Conservation (phyloP, 2,329 filamentous ascomycete genomes). For the Mycosphaerella sp. region DNA sequence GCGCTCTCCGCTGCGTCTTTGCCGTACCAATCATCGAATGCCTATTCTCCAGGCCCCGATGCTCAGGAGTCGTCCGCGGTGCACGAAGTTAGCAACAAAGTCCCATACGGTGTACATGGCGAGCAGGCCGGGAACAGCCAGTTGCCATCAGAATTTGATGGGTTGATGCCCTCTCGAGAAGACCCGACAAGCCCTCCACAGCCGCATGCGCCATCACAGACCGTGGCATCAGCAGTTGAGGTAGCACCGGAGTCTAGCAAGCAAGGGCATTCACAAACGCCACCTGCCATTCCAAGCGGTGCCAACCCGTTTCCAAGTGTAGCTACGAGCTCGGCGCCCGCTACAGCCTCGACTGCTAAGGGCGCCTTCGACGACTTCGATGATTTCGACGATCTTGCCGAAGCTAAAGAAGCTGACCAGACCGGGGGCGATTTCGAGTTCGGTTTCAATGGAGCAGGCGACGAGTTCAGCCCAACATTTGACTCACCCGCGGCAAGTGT, state of each 20-base stretch:
- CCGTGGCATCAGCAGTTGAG: slow-evolving; percentile 12
- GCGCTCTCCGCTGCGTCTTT: slow-evolving; percentile 1
- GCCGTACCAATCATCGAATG: slow-evolving; percentile 11
- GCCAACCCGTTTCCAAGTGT: slow-evolving; percentile 7
- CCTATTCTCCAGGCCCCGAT: slow-evolving; percentile 46
- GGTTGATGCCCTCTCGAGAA: slow-evolving; percentile 51
- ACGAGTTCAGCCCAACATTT: slow-evolving; percentile 80
- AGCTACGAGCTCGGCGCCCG: not conserved
- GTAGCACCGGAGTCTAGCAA: slow-evolving; percentile 9
- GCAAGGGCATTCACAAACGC: slow-evolving; percentile 14
- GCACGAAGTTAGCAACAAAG: slow-evolving; percentile 44
- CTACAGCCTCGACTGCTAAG: slow-evolving; percentile 33
- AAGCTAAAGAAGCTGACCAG: slow-evolving; percentile 68
- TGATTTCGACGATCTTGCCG: slow-evolving; percentile 75
- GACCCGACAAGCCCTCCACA: slow-evolving; percentile 40
- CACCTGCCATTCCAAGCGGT: slow-evolving; percentile 9
- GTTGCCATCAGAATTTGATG: slow-evolving; percentile 51
- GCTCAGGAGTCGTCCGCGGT: slow-evolving; percentile 55
- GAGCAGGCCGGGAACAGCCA: slow-evolving; percentile 30
- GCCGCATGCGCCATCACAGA: slow-evolving; percentile 7
- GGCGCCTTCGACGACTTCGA: slow-evolving; percentile 66
- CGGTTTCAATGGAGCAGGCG: slow-evolving; percentile 48
- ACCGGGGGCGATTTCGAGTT: slow-evolving; percentile 77
- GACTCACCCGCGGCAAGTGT: slow-evolving; percentile 56
- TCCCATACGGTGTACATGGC: slow-evolving; percentile 32